Base-by-base conservation (phyloP, 257 asterid genomes). In the Nicotiana tomentosiformis region DNA sequence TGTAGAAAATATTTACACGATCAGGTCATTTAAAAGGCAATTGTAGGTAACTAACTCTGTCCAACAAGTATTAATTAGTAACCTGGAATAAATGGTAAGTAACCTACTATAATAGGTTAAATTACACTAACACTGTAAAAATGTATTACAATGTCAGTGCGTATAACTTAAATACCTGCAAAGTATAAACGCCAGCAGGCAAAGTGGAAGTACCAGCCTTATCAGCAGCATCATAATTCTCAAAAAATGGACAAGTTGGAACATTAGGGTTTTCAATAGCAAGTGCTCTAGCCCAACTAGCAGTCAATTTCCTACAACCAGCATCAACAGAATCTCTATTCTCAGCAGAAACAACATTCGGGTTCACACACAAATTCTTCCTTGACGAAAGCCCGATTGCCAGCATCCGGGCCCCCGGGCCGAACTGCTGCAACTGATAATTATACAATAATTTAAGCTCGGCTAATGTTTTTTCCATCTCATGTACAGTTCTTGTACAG, bases 401-500 rank as follows among this genome's bases (percentile, higher is more conserved):
- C 17, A 96, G 90, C 58, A 92, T 90, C 86, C 86, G 65, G 2
- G 99, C 99, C 0, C 91, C 84, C 0, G 88, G 88, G 0, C 98
- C 98, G 76, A 94, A 83, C 64, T 92, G 84, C 81, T 91, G 82
- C 61, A 94, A 89, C 90, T 96, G 99, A 80, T 92, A 94, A 58
- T 89, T 88, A 83, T 94, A 95, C 85, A 96, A 82, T 16, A 90
- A 82, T 84, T 90, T 96, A 88, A 96, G 91, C 65, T 96, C 98
- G 0, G 95, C 97, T 51, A 96, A 90, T 80, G 99, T 96, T 88
- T 96, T 96, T 91, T 96, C 99, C 99, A 96, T 96, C 87, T 96
- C 99, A 88, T 96, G 98, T 11, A 96, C 99, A 0, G 98, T 94
- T 57, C 98, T 98, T 39, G 99, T 96, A 87, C 99, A 96, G 84